Evolutionary conservation across 2,329 filamentous ascomycete species (phyloP).

Genomic region (Alternaria metachromatica): DNA sequence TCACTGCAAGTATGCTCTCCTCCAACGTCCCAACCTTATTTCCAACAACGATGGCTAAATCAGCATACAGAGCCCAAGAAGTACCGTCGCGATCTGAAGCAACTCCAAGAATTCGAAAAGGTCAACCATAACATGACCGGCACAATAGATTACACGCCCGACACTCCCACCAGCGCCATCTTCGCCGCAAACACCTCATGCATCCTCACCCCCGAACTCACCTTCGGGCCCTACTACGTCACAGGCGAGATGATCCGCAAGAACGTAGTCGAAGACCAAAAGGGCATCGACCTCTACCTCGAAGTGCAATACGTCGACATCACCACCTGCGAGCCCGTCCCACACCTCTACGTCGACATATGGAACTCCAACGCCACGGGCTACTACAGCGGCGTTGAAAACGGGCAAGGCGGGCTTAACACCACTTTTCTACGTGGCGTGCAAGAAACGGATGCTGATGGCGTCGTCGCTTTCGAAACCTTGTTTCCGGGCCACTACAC

Average conservation of each 20-base stretch:
- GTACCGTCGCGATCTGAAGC: constrained; percentile 37
- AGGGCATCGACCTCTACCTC: constrained; percentile 56
- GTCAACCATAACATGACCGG: constrained; percentile 42
- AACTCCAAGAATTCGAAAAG: constrained; percentile 37
- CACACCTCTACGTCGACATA: constrained; percentile 58
- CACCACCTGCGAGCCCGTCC: constrained; percentile 58
- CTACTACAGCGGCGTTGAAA: constrained; percentile 53
- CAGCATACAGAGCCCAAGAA: constrained; percentile 17
- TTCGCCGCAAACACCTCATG: constrained; percentile 33
- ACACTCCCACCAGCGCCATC: constrained; percentile 20
- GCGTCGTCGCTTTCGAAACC: constrained; percentile 57
- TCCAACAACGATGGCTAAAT: not conserved
- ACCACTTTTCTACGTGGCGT: constrained; percentile 56
- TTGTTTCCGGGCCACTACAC: constrained; percentile 54
- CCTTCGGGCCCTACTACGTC: constrained; percentile 31
- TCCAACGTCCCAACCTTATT: accelerated
- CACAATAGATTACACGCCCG: not conserved
- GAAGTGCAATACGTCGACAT: constrained; percentile 62
- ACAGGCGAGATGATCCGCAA: constrained; percentile 46
- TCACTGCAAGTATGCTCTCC: constrained; percentile 18
- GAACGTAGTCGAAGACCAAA: constrained; percentile 55
- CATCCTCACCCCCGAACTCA: constrained; percentile 35
- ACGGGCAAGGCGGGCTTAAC: constrained; percentile 31
- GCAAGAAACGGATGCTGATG: constrained; percentile 55
- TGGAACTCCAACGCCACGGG: not conserved